phyloP scores from a whole-genome alignment of 2,329 filamentous ascomycete genomes.

The Scytalidium lignicola region DNA sequence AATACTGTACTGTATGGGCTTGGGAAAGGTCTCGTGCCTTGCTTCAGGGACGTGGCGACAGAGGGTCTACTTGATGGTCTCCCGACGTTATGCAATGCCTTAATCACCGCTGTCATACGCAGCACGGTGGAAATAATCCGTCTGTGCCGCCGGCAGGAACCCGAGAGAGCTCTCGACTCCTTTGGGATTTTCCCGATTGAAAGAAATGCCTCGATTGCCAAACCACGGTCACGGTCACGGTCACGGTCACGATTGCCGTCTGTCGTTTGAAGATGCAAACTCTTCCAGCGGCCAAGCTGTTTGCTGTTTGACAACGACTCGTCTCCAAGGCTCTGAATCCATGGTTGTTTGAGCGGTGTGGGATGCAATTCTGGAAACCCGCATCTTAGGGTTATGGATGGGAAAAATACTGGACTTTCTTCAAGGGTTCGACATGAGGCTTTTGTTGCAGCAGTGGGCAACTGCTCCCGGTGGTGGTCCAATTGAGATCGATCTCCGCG shows the following conservation, averaged over 20 bases:
- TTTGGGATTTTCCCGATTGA: no score
- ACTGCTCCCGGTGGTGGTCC: slow-evolving; percentile 2
- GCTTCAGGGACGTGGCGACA: not conserved
- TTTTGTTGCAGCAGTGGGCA: slow-evolving; percentile 9
- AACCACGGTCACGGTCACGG: no score
- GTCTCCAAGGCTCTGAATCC: slow-evolving; percentile 14
- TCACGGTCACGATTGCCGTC: no score
- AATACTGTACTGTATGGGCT: not conserved
- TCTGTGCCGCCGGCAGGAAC: not conserved
- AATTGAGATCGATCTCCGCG: slow-evolving; percentile 9
- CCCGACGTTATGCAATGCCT: slow-evolving; percentile 24
- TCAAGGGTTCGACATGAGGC: slow-evolving; percentile 15
- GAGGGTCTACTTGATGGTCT: no score
- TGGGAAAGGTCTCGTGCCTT: not conserved
- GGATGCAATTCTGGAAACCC: slow-evolving; percentile 16
- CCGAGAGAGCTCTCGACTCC: not conserved
- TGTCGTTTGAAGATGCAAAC: not conserved
- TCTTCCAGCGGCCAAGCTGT: not conserved
- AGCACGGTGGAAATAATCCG: not conserved
- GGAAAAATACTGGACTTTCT: not conserved
- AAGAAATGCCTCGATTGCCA: no score
- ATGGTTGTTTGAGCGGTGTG: slow-evolving; percentile 28
- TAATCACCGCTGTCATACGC: no score
- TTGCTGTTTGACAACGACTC: not conserved
- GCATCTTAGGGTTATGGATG: slow-evolving; percentile 8